Percentiles rank a stretch among this genome's conserved stretches.
Conservation (phyloP, 164 flowering plant species). For the Vitis rotundifolia region DNA sequence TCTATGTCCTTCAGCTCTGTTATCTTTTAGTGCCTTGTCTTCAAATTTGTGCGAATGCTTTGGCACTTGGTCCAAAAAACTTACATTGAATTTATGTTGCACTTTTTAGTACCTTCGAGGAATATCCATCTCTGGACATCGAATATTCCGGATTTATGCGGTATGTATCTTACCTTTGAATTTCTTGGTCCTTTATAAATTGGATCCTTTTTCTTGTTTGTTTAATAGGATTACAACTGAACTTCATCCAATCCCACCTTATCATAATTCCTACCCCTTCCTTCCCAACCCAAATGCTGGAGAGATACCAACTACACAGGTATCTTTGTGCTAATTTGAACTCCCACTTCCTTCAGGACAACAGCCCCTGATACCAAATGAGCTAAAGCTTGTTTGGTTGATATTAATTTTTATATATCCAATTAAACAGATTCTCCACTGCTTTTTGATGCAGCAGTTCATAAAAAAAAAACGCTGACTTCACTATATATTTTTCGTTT, state of each 20-base stretch:
- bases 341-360: background rate
- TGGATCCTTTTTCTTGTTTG: background rate
- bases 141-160: conserved; percentile 80
- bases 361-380: background rate
- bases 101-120: conserved; percentile 77
- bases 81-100: background rate
- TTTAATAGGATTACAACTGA: background rate
- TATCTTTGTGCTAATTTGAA: background rate
- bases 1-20: background rate
- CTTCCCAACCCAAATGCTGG: background rate
- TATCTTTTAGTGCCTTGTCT: background rate
- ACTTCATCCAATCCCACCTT: background rate
- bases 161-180: conserved; percentile 36
- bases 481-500: background rate
- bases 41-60: conserved; percentile 1
- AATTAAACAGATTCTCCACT: background rate
- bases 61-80: background rate
- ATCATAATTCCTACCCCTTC: too few species aligned
- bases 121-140: conserved; percentile 69
- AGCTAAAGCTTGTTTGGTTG: background rate
- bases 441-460: background rate
- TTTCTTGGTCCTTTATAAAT: background rate
- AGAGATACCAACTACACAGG: background rate
- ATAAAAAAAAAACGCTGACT: background rate
- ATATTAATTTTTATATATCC: background rate